A percentile compares a stretch with the other conserved stretches of the same genome.
phyloP scores from a whole-genome alignment of 164 flowering plant species.

The Vitis vinifera region DNA sequence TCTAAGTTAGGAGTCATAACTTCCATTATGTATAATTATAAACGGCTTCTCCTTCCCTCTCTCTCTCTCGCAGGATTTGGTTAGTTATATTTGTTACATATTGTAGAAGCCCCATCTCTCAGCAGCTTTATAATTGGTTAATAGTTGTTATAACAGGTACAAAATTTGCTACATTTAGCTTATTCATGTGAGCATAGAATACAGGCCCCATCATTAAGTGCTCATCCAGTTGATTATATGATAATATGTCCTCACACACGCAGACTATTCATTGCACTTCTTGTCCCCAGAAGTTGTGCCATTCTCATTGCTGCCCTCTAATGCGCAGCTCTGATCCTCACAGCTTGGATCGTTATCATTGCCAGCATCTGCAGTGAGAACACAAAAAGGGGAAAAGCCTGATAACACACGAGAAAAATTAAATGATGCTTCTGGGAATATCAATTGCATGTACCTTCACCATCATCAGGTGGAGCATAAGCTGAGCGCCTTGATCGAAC shows the following conservation, averaged over 20 bases:
- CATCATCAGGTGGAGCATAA: slow-evolving; percentile 56
- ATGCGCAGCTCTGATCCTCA: slow-evolving; percentile 2
- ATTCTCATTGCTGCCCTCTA: not conserved
- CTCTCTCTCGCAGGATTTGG: too few species aligned
- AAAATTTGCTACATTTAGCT: not conserved
- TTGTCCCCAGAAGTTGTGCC: not conserved
- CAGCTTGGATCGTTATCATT: not conserved
- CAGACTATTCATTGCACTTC: slow-evolving; percentile 5
- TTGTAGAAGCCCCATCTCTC: too few species aligned
- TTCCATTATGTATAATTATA: too few species aligned
- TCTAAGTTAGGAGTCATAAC: too few species aligned
- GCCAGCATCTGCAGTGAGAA: slow-evolving; percentile 7
- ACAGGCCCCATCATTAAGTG: not conserved
- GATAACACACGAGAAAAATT: not conserved
- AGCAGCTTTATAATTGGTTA: not conserved
- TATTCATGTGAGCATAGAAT: not conserved
- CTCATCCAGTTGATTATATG: too few species aligned
- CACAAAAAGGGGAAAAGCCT: not conserved
- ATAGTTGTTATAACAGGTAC: not conserved
- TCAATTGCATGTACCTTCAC: slow-evolving; percentile 30
- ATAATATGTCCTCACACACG: not conserved
- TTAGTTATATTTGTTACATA: too few species aligned
- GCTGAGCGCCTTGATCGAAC: slow-evolving; percentile 68
- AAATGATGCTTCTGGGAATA: not conserved
- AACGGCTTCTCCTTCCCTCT: too few species aligned